These are phyloP conservation scores for Brassica cretica DNA, from an alignment of 345 rosid genomes.

Conservation along the genomic window DNA sequence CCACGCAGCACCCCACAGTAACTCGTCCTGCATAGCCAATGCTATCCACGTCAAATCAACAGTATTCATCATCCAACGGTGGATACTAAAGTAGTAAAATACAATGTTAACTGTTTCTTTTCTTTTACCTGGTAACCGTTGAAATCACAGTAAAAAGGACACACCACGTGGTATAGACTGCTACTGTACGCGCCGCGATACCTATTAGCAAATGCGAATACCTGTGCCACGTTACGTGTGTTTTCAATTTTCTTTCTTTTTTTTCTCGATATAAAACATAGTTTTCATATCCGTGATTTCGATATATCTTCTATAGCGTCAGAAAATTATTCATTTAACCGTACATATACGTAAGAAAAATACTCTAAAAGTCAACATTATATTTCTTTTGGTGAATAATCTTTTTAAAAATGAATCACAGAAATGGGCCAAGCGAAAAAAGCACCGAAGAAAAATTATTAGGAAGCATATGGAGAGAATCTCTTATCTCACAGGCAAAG, in stretches of 20 bases:
- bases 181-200: conserved; percentile 84
- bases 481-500: conserved; percentile 40
- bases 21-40: conserved; percentile 62
- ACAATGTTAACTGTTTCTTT: background rate
- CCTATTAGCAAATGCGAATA: conserved; percentile 83
- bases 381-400: background rate
- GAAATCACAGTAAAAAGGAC: conserved; percentile 96
- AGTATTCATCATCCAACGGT: conserved; percentile 7
- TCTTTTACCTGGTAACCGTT: conserved; percentile 81
- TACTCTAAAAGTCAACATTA: background rate
- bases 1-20: conserved; percentile 98
- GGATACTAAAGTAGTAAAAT: conserved; percentile 19
- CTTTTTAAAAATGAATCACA: conserved; percentile 21
- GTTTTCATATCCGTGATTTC: conserved; percentile 26
- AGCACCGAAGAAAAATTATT: conserved; percentile 23
- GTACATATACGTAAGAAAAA: conserved; percentile 33
- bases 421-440: conserved; percentile 5
- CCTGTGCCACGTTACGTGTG: conserved; percentile 47
- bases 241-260: background rate
- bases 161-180: conserved; percentile 70
- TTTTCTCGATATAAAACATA: background rate
- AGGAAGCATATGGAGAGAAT: conserved; percentile 20
- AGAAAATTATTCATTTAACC: conserved; percentile 24
- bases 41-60: conserved; percentile 18
- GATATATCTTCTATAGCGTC: conserved; percentile 27